phyloP scores from a whole-genome alignment of 768 basidiomycete species.

The Baorangia bicolor region DNA sequence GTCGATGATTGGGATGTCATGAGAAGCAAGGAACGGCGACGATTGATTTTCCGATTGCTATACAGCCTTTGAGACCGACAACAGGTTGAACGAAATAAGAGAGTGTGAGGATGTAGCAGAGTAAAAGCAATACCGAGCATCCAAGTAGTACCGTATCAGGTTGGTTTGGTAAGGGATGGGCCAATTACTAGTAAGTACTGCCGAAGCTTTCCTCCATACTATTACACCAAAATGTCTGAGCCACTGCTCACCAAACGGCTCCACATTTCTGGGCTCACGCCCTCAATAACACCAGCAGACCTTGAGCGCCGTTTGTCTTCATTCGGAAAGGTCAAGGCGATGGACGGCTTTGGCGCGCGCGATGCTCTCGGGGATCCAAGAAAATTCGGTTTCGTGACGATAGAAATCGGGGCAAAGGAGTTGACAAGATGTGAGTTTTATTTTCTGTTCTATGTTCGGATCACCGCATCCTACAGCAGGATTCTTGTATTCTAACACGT shows the following conservation, averaged over 20 bases:
- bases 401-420: slow-evolving; percentile 60
- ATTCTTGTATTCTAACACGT: slow-evolving; percentile 3
- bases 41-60: too few species aligned
- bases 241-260: slow-evolving; percentile 52
- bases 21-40: too few species aligned
- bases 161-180: too few species aligned
- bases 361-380: slow-evolving; percentile 66
- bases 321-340: slow-evolving; percentile 66
- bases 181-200: too few species aligned
- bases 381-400: slow-evolving; percentile 72
- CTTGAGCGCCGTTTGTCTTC: slow-evolving; percentile 55
- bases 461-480: neutral
- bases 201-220: neutral
- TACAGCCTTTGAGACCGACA: too few species aligned
- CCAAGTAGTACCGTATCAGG: too few species aligned
- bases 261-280: slow-evolving; percentile 75
- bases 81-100: too few species aligned
- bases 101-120: too few species aligned
- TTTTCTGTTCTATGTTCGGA: neutral
- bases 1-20: too few species aligned
- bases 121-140: too few species aligned
- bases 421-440: slow-evolving; percentile 60
- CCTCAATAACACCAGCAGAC: slow-evolving; percentile 56
- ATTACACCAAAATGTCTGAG: slow-evolving; percentile 14
- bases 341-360: slow-evolving; percentile 66